Base-by-base conservation (phyloP, 2,329 filamentous ascomycete genomes). In the Grosmannia huntii region DNA sequence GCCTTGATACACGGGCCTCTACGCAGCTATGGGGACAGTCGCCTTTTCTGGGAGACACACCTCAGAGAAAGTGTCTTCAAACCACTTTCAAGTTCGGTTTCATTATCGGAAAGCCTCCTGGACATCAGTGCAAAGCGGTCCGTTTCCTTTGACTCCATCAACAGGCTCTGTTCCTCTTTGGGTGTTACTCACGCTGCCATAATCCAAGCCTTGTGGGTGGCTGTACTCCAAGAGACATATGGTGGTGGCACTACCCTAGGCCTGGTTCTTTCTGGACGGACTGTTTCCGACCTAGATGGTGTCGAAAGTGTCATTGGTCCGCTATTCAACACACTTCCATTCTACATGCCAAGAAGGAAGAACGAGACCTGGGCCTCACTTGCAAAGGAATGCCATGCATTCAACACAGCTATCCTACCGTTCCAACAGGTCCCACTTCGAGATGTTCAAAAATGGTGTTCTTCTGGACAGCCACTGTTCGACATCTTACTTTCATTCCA, bases 321-420 rank as follows among this genome's bases (percentile, higher is more conserved):
- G 0, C 72, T 96, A 23, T 95, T 96, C 77, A 96, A 96, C 67
- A 96, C 90, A 0, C 74, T 96, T 1, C 90, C 91, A 0, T 90
- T 87, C 67, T 77, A 81, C 57, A 60, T 61, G n/a, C 46, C 54
- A 1, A 28, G 51, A 31, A 44, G 10, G 2, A 9, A 12, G 5
- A 49, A 36, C 66, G 69, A 0, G 72, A 82, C 76, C 0, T 90
- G 86, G 82, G 67, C 71, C 0, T 75, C 80, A 0, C 69, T 90
- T 1, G 74, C 90, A 25, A 74, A 72, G 19, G 72, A 74, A 55
- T 89, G 87, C 61, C 89, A 96, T 64, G 71, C 81, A 0, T 90
- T 86, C 67, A 89, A 89, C 66, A 78, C 83, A 1, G 73, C 79
- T 0, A 77, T 81, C 12, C 74, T 94, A 23, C 77, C 84, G 0